Evolutionary conservation across 345 rosid species (phyloP).

Genomic region (Gossypium australe): DNA sequence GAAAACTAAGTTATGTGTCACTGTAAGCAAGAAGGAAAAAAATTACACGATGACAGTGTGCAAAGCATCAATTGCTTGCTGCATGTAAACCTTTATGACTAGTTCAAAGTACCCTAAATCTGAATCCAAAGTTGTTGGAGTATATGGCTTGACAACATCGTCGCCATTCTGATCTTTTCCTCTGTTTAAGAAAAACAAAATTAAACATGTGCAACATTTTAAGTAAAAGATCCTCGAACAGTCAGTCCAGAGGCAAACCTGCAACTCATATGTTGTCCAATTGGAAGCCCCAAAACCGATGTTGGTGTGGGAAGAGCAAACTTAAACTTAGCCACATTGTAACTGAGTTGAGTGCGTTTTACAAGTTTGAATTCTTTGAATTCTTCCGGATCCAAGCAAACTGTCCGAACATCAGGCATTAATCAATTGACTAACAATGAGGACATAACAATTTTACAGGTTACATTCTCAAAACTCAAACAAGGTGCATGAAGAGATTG

Average conservation of each 20-base stretch:
- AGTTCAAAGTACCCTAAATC: conserved; percentile 81
- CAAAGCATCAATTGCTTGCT: background rate
- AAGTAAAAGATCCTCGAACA: background rate
- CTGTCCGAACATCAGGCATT: conserved; percentile 22
- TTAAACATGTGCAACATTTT: background rate
- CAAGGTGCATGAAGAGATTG: background rate
- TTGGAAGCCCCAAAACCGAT: conserved; percentile 88
- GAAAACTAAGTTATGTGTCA: background rate
- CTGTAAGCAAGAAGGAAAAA: background rate
- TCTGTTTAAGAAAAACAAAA: conserved; percentile 27
- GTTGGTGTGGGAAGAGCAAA: conserved; percentile 75
- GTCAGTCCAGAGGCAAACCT: conserved; percentile 37
- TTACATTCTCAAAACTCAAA: background rate
- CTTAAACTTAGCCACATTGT: conserved; percentile 87
- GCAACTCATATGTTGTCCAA: conserved; percentile 98
- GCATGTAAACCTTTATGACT: conserved; percentile 65
- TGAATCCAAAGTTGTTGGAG: conserved; percentile 91
- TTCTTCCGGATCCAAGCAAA: conserved; percentile 77
- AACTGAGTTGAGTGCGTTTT: conserved; percentile 74
- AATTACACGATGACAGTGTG: background rate
- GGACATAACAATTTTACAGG: background rate
- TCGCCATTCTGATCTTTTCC: conserved; percentile 83
- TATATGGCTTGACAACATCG: conserved; percentile 85
- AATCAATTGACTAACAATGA: background rate
- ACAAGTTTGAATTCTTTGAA: conserved; percentile 90